Percentiles rank a stretch among this genome's conserved stretches.
Conservation (phyloP, 176 grass and related monocot genomes). For the Eleusine indica region DNA sequence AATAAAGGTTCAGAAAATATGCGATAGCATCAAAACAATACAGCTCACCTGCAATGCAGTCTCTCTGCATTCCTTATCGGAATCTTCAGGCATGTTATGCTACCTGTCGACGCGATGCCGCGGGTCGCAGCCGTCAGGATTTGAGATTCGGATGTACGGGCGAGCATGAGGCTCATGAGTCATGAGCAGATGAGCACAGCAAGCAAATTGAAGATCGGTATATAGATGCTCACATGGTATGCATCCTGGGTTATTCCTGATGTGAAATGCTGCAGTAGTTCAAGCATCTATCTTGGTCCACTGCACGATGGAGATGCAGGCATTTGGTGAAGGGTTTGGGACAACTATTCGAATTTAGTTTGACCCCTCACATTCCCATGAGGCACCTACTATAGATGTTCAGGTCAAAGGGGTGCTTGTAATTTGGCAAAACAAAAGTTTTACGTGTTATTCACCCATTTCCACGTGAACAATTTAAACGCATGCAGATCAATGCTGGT, state of each 20-base stretch:
- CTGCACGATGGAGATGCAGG: constrained; percentile 1
- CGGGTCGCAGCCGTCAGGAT: not conserved
- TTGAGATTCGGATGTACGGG: not conserved
- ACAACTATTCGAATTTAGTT: not conserved
- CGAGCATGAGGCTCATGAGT: no score
- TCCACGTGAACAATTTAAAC: not conserved
- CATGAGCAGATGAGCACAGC: no score
- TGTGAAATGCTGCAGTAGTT: not conserved
- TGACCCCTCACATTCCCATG: constrained; percentile 14
- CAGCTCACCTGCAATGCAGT: not conserved
- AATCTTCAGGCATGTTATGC: not conserved
- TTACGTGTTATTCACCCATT: not conserved
- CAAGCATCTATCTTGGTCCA: not conserved
- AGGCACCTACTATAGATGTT: not conserved
- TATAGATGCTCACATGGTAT: not conserved
- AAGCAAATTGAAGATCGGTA: not conserved
- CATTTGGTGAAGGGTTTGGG: not conserved
- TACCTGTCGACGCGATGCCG: not conserved
- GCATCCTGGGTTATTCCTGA: not conserved
- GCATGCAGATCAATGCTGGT: no score
- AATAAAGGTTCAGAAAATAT: not conserved
- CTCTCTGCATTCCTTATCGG: not conserved
- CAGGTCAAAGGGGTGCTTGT: not conserved
- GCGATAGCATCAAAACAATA: not conserved
- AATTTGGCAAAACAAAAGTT: not conserved